Percentiles rank a stretch among this genome's conserved stretches.
phyloP scores from a whole-genome alignment of 2,329 filamentous ascomycete genomes.

The Monilinia polystroma region DNA sequence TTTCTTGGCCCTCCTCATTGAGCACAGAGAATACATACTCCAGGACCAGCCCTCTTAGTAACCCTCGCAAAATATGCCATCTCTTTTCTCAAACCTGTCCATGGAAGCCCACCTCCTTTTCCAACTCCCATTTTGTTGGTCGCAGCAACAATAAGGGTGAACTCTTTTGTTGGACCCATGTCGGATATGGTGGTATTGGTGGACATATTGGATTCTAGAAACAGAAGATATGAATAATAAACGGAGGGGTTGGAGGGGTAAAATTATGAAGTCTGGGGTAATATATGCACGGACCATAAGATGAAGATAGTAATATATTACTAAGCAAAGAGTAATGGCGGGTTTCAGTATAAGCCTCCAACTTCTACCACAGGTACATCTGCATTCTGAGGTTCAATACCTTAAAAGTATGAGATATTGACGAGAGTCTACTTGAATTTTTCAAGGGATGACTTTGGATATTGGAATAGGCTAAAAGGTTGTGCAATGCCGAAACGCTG shows the following conservation, averaged over 20 bases:
- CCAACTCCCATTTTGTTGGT: conserved; percentile 91
- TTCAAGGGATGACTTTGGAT: too few species aligned
- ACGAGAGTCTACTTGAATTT: too few species aligned
- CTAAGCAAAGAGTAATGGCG: conserved; percentile 1
- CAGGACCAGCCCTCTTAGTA: conserved; percentile 59
- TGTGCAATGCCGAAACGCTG: too few species aligned
- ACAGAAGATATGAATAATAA: not conserved
- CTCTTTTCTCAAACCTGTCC: conserved; percentile 84
- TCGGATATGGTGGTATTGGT: not conserved
- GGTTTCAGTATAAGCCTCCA: too few species aligned
- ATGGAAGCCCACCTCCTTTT: conserved; percentile 73
- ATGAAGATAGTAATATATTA: not conserved
- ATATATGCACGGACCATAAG: not conserved
- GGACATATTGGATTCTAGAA: conserved; percentile 6
- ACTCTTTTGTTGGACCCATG: conserved; percentile 45
- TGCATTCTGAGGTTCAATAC: too few species aligned
- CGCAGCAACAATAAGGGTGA: conserved; percentile 93
- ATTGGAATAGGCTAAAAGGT: too few species aligned
- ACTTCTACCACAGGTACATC: too few species aligned
- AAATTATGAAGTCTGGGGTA: conserved; percentile 19
- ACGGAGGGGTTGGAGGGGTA: conserved; percentile 17
- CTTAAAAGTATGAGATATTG: too few species aligned
- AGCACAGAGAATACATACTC: conserved; percentile 30
- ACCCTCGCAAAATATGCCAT: conserved; percentile 95
- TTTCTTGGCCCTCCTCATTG: not conserved